These are phyloP conservation scores for Candida sakaeoensis DNA, from an alignment of 805 yeast genomes.

Conservation along the genomic window DNA sequence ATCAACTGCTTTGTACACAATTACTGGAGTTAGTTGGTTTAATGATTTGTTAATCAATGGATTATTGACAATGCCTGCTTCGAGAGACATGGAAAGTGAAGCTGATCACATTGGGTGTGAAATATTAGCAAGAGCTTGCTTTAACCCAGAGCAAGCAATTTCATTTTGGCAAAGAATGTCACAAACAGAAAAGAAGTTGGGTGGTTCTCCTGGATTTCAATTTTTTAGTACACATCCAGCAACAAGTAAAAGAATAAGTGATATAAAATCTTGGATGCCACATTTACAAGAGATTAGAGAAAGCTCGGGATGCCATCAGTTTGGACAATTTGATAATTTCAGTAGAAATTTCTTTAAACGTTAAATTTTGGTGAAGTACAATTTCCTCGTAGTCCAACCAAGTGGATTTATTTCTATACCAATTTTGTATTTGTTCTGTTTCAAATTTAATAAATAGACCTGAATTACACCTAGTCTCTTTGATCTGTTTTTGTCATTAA, in stretches of 20 bases:
- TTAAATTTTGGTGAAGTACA: conserved; percentile 3
- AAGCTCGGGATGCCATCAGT: conserved; percentile 36
- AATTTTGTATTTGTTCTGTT: conserved; percentile 9
- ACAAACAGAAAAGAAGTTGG: conserved; percentile 31
- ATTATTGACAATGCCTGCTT: conserved; percentile 72
- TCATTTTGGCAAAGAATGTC: conserved; percentile 83
- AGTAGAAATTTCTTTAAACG: conserved; percentile 14
- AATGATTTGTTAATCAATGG: conserved; percentile 53
- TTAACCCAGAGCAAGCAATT: conserved; percentile 69
- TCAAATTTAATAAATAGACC: conserved; percentile 24
- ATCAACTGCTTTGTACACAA: conserved; percentile 49
- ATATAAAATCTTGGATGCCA: conserved; percentile 67
- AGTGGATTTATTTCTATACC: conserved; percentile 18
- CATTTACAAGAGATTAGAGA: conserved; percentile 46
- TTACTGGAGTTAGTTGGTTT: conserved; percentile 57
- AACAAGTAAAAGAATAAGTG: conserved; percentile 63
- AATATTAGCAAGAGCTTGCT: conserved; percentile 90
- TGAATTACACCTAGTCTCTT: conserved; percentile 31
- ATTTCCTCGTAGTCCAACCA: conserved; percentile 4
- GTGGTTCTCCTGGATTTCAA: conserved; percentile 33
- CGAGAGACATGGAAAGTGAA: conserved; percentile 91
- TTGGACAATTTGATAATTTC: conserved; percentile 15
- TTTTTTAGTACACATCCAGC: conserved; percentile 88
- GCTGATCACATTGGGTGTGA: conserved; percentile 93
- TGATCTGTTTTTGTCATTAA: conserved; percentile 18